Evolutionary conservation across 2,329 filamentous ascomycete species (phyloP), one percentile per base, ranked within the genome.

Genomic region (Hypoxylon sp.): DNA sequence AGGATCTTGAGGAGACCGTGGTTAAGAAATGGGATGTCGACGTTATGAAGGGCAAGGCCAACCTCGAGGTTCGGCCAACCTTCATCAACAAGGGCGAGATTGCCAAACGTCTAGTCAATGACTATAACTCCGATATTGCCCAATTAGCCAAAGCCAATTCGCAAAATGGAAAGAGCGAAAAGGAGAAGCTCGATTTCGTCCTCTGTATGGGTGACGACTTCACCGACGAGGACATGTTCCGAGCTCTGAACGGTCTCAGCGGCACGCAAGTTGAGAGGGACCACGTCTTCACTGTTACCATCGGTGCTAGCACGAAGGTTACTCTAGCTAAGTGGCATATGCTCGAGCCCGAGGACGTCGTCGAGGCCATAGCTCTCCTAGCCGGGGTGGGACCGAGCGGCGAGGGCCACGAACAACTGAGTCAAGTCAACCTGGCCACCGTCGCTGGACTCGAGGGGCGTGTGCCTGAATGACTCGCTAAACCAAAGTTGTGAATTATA

Each of bases 21-120:
- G 90, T 84, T 56, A 91, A 90, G 77, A 89, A 89, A 70, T 97
- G 91, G 88, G 94, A 97, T 52, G 93, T 98, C 2, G 95, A 98
- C 75, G 94, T 99, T 66, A 98, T 98, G 94, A 88, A 90, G 0
- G 96, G 96, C 74, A 99, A 98, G 83, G 95, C 95, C 68, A 98
- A 98, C 78, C 86, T 99, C 27, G 96, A 99, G 81, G 95, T 98
- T 32, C 91, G 96, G n/a, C 95, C 95, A 29, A 94, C 91, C 0
- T 97, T 97, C 76, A 94, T 99, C 82, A 98, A 98, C 86, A 99
- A 99, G 84, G 96, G 96, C 31, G 94, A 97, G 80, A 98, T 98
- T 71, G 93, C 91, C 15, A 94, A 93, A 82, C 89, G 91, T 5
- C 86, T 99, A 17, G 90, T 98, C 39, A 83, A 88, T 21, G 89